A percentile compares a stretch with the other conserved stretches of the same genome.
phyloP scores from a whole-genome alignment of 371 early-diverging fungal genomes.

The Mucor velutinosus region DNA sequence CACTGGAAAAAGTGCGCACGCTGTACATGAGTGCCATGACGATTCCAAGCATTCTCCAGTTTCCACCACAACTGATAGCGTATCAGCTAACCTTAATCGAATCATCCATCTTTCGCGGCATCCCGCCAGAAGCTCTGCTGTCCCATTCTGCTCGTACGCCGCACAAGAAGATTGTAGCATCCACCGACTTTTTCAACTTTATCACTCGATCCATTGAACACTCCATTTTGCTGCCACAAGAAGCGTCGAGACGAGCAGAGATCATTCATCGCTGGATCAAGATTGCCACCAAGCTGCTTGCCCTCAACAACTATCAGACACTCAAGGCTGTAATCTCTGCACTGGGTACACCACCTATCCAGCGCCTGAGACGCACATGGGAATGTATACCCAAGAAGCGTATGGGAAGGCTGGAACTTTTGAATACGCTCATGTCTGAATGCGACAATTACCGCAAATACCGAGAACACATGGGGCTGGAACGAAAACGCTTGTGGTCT shows the following conservation, averaged over 20 bases:
- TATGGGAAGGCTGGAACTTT: conserved; percentile 48
- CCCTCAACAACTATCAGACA: conserved; percentile 68
- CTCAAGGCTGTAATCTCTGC: conserved; percentile 70
- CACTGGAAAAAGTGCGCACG: conserved; percentile 47
- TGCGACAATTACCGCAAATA: conserved; percentile 67
- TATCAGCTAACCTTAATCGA: conserved; percentile 73
- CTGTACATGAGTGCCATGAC: conserved; percentile 55
- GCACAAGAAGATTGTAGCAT: conserved; percentile 61
- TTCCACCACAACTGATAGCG: conserved; percentile 65
- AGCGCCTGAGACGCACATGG: conserved; percentile 73
- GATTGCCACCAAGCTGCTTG: conserved; percentile 57
- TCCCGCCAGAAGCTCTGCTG: conserved; percentile 59
- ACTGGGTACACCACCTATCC: conserved; percentile 69
- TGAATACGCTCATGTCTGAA: conserved; percentile 64
- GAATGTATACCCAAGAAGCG: conserved; percentile 67
- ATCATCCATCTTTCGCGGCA: conserved; percentile 62
- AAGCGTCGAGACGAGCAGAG: conserved; percentile 58
- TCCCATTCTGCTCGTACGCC: conserved; percentile 67
- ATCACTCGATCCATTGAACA: conserved; percentile 71
- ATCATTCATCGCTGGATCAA: conserved; percentile 71
- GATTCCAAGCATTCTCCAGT: conserved; percentile 56
- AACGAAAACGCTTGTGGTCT: conserved; percentile 13
- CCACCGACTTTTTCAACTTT: conserved; percentile 80
- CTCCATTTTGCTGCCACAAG: conserved; percentile 61
- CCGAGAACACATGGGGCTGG: conserved; percentile 50